Evolutionary conservation across 306 rosid species (phyloP).

Genomic region (Cucurbita ficifolia): DNA sequence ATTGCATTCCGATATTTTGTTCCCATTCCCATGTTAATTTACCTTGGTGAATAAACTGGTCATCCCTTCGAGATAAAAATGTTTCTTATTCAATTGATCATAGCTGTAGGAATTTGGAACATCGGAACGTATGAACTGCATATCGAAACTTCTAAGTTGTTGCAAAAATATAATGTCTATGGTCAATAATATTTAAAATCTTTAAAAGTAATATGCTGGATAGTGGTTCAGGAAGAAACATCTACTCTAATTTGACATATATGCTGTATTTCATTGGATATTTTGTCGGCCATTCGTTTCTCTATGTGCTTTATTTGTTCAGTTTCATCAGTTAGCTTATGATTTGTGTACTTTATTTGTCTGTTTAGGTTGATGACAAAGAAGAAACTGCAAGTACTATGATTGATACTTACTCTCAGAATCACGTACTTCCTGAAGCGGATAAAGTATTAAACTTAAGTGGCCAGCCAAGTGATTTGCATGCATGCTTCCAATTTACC

Average conservation of each 20-base stretch:
- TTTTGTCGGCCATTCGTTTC: background rate
- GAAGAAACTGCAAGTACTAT: constrained; percentile 37
- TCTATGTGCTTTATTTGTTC: background rate
- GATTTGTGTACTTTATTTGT: background rate
- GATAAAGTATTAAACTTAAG: background rate
- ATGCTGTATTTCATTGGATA: background rate
- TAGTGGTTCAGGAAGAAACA: background rate
- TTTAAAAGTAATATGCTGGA: background rate
- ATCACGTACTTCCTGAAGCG: constrained; percentile 15
- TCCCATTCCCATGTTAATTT: background rate
- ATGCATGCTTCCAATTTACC: constrained; percentile 24
- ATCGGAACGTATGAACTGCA: background rate
- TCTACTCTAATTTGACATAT: background rate
- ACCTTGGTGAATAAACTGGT: background rate
- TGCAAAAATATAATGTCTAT: background rate
- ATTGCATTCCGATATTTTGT: background rate
- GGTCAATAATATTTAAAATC: background rate
- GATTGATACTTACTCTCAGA: constrained; percentile 25
- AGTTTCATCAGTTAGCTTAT: background rate
- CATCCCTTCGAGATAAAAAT: background rate
- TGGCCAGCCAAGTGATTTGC: constrained; percentile 27
- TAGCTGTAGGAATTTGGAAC: background rate
- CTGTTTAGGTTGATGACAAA: constrained; percentile 36
- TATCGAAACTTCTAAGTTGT: background rate
- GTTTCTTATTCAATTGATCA: background rate